A percentile compares a stretch with the other conserved stretches of the same genome.
These are phyloP conservation scores for Tetraselmis chui DNA, from an alignment of 139 green algal genomes.

Conservation along the genomic window DNA sequence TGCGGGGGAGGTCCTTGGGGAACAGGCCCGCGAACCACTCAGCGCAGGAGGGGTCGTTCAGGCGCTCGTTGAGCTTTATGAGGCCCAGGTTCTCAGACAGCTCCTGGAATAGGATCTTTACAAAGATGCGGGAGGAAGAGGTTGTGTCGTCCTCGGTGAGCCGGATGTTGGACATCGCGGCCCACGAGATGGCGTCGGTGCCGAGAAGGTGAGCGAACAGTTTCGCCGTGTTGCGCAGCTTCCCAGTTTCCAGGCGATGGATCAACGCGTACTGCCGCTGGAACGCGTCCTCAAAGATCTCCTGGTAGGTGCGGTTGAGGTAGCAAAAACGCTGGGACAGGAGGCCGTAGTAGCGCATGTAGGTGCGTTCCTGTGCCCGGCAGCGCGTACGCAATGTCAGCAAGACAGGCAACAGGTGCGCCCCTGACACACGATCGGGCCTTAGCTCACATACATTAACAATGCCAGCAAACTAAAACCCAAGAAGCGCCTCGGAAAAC, in stretches of 20 bases:
- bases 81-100: constrained; percentile 88
- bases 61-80: constrained; percentile 68
- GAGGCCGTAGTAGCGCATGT: constrained; percentile 91
- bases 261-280: constrained; percentile 89
- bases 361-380: constrained; percentile 68
- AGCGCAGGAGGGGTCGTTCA: constrained; percentile 64
- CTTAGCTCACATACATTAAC: too few relatives aligned
- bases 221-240: constrained; percentile 96
- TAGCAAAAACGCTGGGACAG: constrained; percentile 90
- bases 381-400: too few relatives aligned
- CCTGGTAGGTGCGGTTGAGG: constrained; percentile 64
- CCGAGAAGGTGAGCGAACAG: constrained; percentile 88
- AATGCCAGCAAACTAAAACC: too few relatives aligned
- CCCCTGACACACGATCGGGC: too few relatives aligned
- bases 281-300: constrained; percentile 85
- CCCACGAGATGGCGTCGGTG: constrained; percentile 85
- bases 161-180: constrained; percentile 66
- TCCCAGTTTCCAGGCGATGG: constrained; percentile 98
- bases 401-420: too few relatives aligned
- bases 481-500: too few relatives aligned
- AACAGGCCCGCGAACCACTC: constrained; percentile 82
- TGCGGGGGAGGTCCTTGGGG: constrained; percentile 69
- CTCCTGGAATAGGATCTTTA: constrained; percentile 98
- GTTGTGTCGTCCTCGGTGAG: constrained; percentile 98
- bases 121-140: constrained; percentile 95